Conservation (phyloP, 23 red algal species). For the Gracilaria caudata region DNA sequence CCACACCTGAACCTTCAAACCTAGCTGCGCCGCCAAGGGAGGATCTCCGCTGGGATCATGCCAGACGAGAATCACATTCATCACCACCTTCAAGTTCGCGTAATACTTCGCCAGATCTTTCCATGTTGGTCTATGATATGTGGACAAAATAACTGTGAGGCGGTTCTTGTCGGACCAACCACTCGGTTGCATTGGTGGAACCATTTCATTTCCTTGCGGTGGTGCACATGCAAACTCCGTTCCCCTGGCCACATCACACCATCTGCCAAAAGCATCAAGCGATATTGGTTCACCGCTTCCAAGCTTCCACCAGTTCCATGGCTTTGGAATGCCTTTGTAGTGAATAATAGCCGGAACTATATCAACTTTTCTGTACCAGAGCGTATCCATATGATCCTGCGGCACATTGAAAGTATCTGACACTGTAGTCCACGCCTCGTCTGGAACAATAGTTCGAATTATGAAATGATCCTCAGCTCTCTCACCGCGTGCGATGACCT, state of each 20-base stretch:
- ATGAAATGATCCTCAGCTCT: conserved; percentile 17
- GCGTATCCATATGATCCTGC: conserved; percentile 50
- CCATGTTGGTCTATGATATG: conserved; percentile 48
- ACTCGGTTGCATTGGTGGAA: conserved; percentile 40
- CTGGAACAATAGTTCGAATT: conserved; percentile 45
- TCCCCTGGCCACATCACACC: conserved; percentile 27
- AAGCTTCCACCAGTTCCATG: conserved; percentile 54
- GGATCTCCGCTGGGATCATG: conserved; percentile 55
- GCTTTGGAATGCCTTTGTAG: conserved; percentile 51
- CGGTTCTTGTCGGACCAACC: conserved; percentile 55
- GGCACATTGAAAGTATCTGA: conserved; percentile 57
- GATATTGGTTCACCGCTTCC: conserved; percentile 32
- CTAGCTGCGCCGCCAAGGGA: conserved; percentile 30
- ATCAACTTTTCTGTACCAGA: conserved; percentile 47
- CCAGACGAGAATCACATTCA: conserved; percentile 45
- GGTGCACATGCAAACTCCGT: conserved; percentile 36
- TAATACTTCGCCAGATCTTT: conserved; percentile 36
- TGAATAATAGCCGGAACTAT: conserved; percentile 34
- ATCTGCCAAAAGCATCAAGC: conserved; percentile 43
- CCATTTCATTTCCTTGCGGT: conserved; percentile 3
- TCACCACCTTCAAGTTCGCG: conserved; percentile 38
- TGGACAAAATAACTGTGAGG: conserved; percentile 42
- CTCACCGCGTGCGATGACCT: not conserved
- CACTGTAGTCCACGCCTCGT: conserved; percentile 46
- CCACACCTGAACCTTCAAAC: conserved; percentile 45